A percentile compares a stretch with the other conserved stretches of the same genome.
These are phyloP conservation scores for Venturiaceae sp. DNA, from an alignment of 2,329 filamentous ascomycete species.

Conservation along the genomic window DNA sequence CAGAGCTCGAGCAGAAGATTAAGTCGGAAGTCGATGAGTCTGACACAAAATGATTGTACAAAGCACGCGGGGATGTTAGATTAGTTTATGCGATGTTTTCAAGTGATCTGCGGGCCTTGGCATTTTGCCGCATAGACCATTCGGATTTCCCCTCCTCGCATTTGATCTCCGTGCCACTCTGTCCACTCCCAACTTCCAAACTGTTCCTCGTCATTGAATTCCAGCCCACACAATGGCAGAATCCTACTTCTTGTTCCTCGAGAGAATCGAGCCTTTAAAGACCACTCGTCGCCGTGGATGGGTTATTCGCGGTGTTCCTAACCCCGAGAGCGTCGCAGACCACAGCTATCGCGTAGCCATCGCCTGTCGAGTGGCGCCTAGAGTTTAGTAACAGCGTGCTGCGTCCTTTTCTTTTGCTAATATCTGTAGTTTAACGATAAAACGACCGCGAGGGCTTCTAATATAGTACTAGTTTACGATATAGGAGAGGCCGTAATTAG, in stretches of 20 bases:
- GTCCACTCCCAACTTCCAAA: background rate
- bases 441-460: conserved; percentile 1
- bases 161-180: background rate
- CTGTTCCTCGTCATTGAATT: background rate
- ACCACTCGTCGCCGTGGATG: background rate
- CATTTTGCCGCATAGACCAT: background rate
- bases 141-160: background rate
- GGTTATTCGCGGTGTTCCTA: background rate
- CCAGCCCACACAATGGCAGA: background rate
- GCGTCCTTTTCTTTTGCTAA: conserved; percentile 1
- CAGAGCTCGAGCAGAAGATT: too few species aligned
- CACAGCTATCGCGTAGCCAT: conserved; percentile 2
- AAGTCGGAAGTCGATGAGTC: too few species aligned
- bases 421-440: conserved; percentile 4
- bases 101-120: too few species aligned
- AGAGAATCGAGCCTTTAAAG: conserved; percentile 2
- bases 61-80: too few species aligned
- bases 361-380: background rate
- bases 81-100: too few species aligned
- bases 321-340: conserved; percentile 8
- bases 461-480: conserved; percentile 4
- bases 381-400: conserved; percentile 2
- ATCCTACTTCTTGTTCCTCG: conserved; percentile 1
- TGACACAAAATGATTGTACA: too few species aligned
- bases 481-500: conserved; percentile 8